Conservation (phyloP, 2,329 filamentous ascomycete genomes). For the Pseudocercospora eumusae region DNA sequence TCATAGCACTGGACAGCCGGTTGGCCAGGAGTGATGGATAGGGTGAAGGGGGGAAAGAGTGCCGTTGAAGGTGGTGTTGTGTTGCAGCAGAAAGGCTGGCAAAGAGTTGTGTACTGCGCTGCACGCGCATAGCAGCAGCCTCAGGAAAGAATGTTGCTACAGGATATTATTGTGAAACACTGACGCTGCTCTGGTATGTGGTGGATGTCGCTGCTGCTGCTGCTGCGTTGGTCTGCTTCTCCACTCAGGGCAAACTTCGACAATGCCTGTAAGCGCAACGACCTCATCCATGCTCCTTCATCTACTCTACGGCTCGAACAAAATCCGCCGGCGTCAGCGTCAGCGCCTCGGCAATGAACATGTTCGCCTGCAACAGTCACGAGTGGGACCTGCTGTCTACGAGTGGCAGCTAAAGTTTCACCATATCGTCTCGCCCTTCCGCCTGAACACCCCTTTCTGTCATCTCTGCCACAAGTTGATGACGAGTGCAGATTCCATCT, state of each 20-base stretch:
- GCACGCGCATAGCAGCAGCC: neutral
- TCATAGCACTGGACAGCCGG: neutral
- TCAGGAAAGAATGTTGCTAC: conserved; percentile 10
- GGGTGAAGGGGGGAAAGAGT: neutral
- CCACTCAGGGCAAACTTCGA: neutral
- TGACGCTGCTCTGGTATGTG: conserved; percentile 3
- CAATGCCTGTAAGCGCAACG: neutral
- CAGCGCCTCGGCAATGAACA: neutral
- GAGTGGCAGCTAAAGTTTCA: neutral
- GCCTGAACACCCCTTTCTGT: neutral
- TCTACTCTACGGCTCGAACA: neutral
- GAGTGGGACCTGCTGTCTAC: no score
- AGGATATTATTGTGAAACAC: conserved; percentile 8
- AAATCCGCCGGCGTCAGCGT: neutral
- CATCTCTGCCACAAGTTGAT: neutral
- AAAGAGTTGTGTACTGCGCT: neutral
- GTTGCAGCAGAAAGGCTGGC: neutral
- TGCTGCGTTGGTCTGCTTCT: neutral
- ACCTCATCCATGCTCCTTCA: neutral
- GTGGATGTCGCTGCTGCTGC: no score
- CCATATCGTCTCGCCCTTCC: neutral
- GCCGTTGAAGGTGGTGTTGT: conserved; percentile 1
- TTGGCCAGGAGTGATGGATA: neutral
- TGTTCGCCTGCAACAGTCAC: no score
- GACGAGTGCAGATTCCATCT: neutral